Base-by-base conservation (phyloP, 768 basidiomycete genomes). In the Leccinum rimulosum region DNA sequence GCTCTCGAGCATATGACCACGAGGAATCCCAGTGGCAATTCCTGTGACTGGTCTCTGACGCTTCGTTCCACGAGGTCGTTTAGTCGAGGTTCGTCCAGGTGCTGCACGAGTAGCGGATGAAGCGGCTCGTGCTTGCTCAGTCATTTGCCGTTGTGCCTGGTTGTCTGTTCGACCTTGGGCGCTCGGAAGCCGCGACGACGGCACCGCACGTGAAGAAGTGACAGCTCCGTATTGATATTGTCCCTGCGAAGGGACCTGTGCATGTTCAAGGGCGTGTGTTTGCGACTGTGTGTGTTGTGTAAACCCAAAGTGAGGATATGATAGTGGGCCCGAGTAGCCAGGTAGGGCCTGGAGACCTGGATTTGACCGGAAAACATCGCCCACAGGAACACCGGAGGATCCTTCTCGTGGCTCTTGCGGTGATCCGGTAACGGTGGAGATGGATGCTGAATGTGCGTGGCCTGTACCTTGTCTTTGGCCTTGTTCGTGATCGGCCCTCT, bases 401-500 rank as follows among this genome's bases (percentile, higher is more conserved):
- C 54, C 52, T 17, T 51, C 55, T 33, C 15, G 66, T 30, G n/a
- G 30, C 45, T 58, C 62, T 8, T 51, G 61, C 3, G 68, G 58
- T 2, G 69, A 65, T 7, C 48, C 65, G 6, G 64, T 64, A 4
- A 73, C 59, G 28, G 73, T 73, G 9, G 69, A 65, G 12, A 69
- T 3, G 11, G 71, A 73, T 25, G 63, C 31, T 3, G 71, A 73
- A 27, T 66, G 60, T 19, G 57, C 52, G 25, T 73, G 71, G 3
- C 60, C 10, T 2, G 43, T 0, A 2, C 53, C 52, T 10, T 38
- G 62, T 17, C 35, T 50, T 15, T 31, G 57, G 8, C 40, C 19
- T 3, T 40, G 45, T 31, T 30, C 50, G 4, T 49, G 55, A n/a
- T 36, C 57, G 7, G 2, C 3, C 25, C 35, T 50, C 22, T 59